Evolutionary conservation across 1,284 basidiomycete genomes (phyloP).

Genomic region (Phaffia rhodozyma): DNA sequence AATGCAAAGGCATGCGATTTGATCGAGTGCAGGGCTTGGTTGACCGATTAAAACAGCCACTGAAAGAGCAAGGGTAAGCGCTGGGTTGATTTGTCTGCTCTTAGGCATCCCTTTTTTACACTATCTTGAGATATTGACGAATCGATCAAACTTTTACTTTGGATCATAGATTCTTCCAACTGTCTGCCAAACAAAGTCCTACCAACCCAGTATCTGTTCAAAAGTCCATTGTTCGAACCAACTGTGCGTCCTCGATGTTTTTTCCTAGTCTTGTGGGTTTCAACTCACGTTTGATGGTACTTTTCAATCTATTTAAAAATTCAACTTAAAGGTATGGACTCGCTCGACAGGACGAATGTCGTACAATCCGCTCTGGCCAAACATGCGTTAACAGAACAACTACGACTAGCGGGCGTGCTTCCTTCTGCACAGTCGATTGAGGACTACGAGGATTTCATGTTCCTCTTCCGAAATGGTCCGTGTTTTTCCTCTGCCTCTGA

Average conservation of each 20-base stretch:
- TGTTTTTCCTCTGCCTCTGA: slow-evolving; percentile 10
- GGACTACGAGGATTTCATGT: slow-evolving; percentile 62
- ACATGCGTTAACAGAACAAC: slow-evolving; percentile 68
- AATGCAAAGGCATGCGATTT: slow-evolving; percentile 92
- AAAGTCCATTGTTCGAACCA: slow-evolving; percentile 16
- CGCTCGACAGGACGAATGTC: slow-evolving; percentile 78
- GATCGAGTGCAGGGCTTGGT: slow-evolving; percentile 79
- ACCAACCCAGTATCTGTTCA: slow-evolving; percentile 2
- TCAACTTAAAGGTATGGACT: slow-evolving; percentile 9
- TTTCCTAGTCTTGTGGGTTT: background rate
- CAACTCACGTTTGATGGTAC: background rate
- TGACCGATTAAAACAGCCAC: slow-evolving; percentile 59
- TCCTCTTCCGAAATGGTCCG: slow-evolving; percentile 79
- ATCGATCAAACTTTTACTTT: no score
- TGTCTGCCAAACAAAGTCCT: slow-evolving; percentile 26
- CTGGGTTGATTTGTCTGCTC: background rate
- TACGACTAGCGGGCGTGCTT: slow-evolving; percentile 59
- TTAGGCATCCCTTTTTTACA: background rate
- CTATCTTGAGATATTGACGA: no score
- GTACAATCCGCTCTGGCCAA: slow-evolving; percentile 81
- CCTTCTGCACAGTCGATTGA: slow-evolving; percentile 60
- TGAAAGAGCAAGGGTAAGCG: slow-evolving; percentile 57
- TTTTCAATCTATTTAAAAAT: background rate
- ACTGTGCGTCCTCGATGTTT: background rate
- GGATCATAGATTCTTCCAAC: slow-evolving; percentile 55